Evolutionary conservation across 2,329 filamentous ascomycete species (phyloP).

Genomic region (Calonectria henricotiae): DNA sequence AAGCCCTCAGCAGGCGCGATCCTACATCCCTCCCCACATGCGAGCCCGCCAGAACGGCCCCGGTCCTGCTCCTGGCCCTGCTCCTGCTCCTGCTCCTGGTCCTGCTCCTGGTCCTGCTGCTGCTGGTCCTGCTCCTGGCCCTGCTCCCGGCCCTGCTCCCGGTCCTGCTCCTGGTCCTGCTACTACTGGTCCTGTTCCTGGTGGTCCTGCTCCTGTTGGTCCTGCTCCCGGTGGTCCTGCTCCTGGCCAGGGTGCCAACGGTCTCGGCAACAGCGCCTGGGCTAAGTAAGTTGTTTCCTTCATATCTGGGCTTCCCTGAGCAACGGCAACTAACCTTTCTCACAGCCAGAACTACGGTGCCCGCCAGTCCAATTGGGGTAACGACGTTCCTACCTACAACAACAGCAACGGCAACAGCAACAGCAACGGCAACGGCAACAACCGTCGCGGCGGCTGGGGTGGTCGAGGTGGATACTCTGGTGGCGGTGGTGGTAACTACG

Average conservation of each 20-base stretch:
- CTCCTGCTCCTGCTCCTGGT: constrained; percentile 49
- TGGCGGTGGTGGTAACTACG: constrained; percentile 61
- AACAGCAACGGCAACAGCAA: constrained; percentile 54
- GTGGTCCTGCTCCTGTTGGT: constrained; percentile 37
- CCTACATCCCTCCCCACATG: constrained; percentile 91
- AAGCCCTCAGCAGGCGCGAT: constrained; percentile 64
- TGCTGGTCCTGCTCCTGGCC: constrained; percentile 39
- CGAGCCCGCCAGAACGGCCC: constrained; percentile 66
- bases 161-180: constrained; percentile 47
- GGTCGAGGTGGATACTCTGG: constrained; percentile 59
- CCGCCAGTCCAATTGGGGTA: constrained; percentile 58
- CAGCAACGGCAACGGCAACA: constrained; percentile 53
- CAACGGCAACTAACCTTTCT: constrained; percentile 43
- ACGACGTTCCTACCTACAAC: constrained; percentile 52
- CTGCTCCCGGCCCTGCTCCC: constrained; percentile 44
- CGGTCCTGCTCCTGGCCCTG: constrained; percentile 48
- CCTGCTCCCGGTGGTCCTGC: constrained; percentile 46
- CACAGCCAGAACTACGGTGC: constrained; percentile 54
- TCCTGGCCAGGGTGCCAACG: constrained; percentile 57
- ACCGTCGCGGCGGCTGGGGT: constrained; percentile 57
- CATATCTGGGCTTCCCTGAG: not conserved
- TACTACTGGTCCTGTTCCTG: constrained; percentile 29
- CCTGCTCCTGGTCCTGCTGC: constrained; percentile 32
- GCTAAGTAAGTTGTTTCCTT: constrained; percentile 67
- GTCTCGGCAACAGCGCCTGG: constrained; percentile 77